Percentiles rank a stretch among this genome's conserved stretches.
These are phyloP conservation scores for Gossypium lobatum DNA, from an alignment of 441 rosid genomes.

Conservation along the genomic window DNA sequence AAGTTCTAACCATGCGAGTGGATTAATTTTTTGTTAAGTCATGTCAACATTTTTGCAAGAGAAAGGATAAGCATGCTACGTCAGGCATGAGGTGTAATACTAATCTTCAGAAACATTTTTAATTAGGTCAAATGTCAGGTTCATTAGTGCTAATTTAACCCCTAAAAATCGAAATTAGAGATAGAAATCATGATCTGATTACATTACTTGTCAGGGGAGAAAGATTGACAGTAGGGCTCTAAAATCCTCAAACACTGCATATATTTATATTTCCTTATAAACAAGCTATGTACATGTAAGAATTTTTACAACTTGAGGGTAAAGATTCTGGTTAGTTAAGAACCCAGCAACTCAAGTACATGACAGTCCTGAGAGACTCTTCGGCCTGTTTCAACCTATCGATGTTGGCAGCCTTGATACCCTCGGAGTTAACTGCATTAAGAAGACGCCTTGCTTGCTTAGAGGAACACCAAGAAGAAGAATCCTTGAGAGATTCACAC, in stretches of 20 bases:
- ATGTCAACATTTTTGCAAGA: not conserved
- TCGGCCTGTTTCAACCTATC: conserved; percentile 50
- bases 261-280: not conserved
- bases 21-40: no score
- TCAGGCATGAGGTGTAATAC: not conserved
- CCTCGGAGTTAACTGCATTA: conserved; percentile 32
- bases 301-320: not conserved
- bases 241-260: not conserved
- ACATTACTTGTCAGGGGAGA: not conserved
- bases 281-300: not conserved
- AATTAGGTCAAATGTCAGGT: not conserved
- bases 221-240: not conserved
- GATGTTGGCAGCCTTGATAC: conserved; percentile 24
- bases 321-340: conserved; percentile 21
- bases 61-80: not conserved
- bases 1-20: no score
- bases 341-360: conserved; percentile 85
- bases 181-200: not conserved
- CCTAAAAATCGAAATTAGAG: not conserved
- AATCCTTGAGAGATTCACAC: conserved; percentile 38
- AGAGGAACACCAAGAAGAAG: conserved; percentile 31
- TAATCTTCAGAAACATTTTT: not conserved
- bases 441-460: conserved; percentile 40
- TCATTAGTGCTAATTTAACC: not conserved
- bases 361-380: conserved; percentile 66